phyloP scores from a whole-genome alignment of 1,284 basidiomycete genomes.

The Anthracocystis walkeri region DNA sequence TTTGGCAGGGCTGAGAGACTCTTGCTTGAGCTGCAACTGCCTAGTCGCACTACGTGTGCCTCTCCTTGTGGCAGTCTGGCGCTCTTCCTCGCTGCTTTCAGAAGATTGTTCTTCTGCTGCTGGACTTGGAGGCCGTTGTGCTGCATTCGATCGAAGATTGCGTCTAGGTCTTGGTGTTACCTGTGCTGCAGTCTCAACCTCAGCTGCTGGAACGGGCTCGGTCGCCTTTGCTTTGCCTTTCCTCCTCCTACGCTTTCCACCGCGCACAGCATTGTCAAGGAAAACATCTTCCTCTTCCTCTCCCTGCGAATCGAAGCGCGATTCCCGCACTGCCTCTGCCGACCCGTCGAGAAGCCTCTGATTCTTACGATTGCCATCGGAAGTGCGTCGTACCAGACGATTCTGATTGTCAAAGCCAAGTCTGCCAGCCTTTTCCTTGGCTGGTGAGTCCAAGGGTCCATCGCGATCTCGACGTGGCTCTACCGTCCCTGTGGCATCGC shows the following conservation, averaged over 20 bases:
- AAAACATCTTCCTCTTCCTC: constrained; percentile 52
- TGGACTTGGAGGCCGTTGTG: background rate
- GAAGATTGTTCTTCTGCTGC: background rate
- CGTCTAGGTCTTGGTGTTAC: constrained; percentile 23
- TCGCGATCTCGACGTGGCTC: constrained; percentile 18
- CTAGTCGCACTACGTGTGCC: constrained; percentile 18
- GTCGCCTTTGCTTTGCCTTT: constrained; percentile 22
- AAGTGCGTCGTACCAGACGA: constrained; percentile 26
- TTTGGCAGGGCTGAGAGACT: constrained; percentile 29
- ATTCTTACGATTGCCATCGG: constrained; percentile 3
- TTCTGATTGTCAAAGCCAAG: constrained; percentile 49
- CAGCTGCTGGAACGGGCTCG: background rate
- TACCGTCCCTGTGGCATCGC: constrained; percentile 7
- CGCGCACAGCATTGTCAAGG: constrained; percentile 27
- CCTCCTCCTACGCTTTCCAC: constrained; percentile 1
- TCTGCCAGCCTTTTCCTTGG: constrained; percentile 38
- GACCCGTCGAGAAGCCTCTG: constrained; percentile 35
- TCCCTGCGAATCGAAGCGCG: constrained; percentile 49
- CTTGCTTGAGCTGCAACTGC: constrained; percentile 28
- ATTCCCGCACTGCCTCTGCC: constrained; percentile 34
- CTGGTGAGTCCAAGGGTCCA: constrained; percentile 40
- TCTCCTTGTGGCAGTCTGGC: constrained; percentile 20
- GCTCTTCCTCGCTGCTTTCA: constrained; percentile 8
- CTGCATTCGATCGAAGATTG: constrained; percentile 21
- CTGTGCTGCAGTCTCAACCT: constrained; percentile 2